Evolutionary conservation across 192 early-diverging fungal species (phyloP).

Genomic region (Coemansia sp.): DNA sequence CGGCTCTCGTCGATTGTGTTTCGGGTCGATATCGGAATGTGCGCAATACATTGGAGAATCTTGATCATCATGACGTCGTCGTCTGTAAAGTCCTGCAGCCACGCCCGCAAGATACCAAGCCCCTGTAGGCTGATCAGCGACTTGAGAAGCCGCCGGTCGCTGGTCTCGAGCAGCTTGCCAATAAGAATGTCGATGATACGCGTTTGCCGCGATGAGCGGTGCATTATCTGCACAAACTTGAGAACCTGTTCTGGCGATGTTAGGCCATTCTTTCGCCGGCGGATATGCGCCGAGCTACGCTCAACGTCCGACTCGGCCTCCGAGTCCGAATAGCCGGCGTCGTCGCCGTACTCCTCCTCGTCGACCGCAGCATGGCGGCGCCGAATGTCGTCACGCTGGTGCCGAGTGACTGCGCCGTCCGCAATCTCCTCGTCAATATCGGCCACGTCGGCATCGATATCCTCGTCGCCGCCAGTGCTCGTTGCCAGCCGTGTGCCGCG

Average conservation of each 20-base stretch:
- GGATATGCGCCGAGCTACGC: slow-evolving; percentile 21
- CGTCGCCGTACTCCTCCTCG: slow-evolving; percentile 52
- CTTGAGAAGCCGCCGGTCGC: slow-evolving; percentile 64
- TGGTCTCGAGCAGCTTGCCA: slow-evolving; percentile 60
- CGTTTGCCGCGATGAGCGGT: slow-evolving; percentile 57
- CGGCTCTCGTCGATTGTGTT: slow-evolving; percentile 78
- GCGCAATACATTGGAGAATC: slow-evolving; percentile 65
- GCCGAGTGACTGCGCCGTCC: slow-evolving; percentile 54
- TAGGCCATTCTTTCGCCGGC: slow-evolving; percentile 48
- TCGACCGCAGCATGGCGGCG: slow-evolving; percentile 49
- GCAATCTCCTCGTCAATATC: slow-evolving; percentile 59
- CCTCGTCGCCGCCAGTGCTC: slow-evolving; percentile 8
- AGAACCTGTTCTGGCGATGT: slow-evolving; percentile 72
- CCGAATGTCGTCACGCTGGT: slow-evolving; percentile 56
- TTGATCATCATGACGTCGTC: slow-evolving; percentile 62
- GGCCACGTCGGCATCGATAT: slow-evolving; percentile 56
- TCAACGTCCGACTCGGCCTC: slow-evolving; percentile 17
- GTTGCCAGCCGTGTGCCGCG: slow-evolving; percentile 15
- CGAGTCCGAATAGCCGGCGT: slow-evolving; percentile 34
- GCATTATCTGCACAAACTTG: slow-evolving; percentile 72
- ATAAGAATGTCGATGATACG: slow-evolving; percentile 59
- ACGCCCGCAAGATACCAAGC: slow-evolving; percentile 33
- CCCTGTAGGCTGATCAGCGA: slow-evolving; percentile 54
- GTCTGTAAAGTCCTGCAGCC: slow-evolving; percentile 63
- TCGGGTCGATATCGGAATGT: slow-evolving; percentile 74